Conservation (phyloP, 228 moss, liverwort and hornwort genomes). For the Sphagnum magellanicum region DNA sequence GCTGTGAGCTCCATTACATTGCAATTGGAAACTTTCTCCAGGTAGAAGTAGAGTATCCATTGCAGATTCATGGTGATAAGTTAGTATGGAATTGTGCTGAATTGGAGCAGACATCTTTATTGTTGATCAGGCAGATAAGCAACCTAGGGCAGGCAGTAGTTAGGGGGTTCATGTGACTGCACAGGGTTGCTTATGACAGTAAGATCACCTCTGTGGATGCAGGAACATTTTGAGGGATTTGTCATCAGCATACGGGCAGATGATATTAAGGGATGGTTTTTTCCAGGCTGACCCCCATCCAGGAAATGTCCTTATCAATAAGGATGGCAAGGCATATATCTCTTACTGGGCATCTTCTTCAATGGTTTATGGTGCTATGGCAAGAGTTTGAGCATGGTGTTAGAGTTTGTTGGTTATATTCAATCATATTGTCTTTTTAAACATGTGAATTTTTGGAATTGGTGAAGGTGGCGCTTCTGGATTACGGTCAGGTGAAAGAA, state of each 20-base stretch:
- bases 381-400: too few relatives aligned
- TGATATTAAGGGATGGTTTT: constrained; percentile 90
- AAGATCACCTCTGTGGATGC: neutral
- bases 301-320: constrained; percentile 83
- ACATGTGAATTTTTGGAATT: neutral
- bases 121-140: too few relatives aligned
- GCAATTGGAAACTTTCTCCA: too few relatives aligned
- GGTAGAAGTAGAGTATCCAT: too few relatives aligned
- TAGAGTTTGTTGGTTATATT: too few relatives aligned
- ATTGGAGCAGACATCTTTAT: too few relatives aligned
- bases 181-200: neutral
- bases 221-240: constrained; percentile 88
- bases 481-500: constrained; percentile 94
- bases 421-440: too few relatives aligned
- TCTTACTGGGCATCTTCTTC: neutral
- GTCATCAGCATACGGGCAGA: constrained; percentile 77
- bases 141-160: too few relatives aligned
- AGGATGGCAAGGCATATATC: constrained; percentile 62
- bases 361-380: constrained; percentile 1
- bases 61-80: too few relatives aligned
- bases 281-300: constrained; percentile 99
- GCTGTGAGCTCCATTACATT: too few relatives aligned
- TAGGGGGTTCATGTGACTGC: neutral
- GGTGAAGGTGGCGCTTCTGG: constrained; percentile 77
- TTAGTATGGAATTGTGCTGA: too few relatives aligned